These are phyloP conservation scores for Talaromyces liani DNA, from an alignment of 495 filamentous ascomycete genomes.

Conservation along the genomic window DNA sequence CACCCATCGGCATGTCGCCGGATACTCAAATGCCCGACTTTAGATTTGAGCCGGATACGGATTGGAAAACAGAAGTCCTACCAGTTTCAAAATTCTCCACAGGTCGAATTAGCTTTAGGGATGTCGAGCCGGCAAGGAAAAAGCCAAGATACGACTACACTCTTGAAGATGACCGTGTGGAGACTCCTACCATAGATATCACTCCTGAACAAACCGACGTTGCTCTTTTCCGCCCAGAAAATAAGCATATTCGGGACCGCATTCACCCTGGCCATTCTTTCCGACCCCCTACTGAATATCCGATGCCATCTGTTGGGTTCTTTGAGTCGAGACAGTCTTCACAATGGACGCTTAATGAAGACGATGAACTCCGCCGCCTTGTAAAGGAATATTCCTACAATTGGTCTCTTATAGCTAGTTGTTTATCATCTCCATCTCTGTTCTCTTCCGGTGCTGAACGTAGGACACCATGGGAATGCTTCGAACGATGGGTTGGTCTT, in stretches of 20 bases:
- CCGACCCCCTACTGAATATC: conserved; percentile 80
- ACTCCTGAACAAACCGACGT: conserved; percentile 68
- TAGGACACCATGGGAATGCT: conserved; percentile 96
- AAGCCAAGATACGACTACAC: conserved; percentile 72
- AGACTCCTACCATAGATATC: conserved; percentile 42
- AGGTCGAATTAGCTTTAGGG: conserved; percentile 65
- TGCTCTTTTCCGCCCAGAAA: conserved; percentile 82
- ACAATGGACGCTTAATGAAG: conserved; percentile 84
- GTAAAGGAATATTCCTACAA: conserved; percentile 94
- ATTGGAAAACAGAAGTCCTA: conserved; percentile 69
- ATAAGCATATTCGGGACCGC: conserved; percentile 81
- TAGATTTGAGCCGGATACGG: conserved; percentile 56
- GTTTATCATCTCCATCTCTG: conserved; percentile 62
- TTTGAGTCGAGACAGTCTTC: conserved; percentile 80
- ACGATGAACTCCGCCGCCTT: conserved; percentile 75
- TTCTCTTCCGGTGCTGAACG: conserved; percentile 81
- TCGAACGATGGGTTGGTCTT: conserved; percentile 87
- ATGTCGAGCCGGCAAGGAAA: conserved; percentile 63
- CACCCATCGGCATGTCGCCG: conserved; percentile 53
- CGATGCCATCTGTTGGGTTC: conserved; percentile 81
- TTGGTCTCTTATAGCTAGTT: conserved; percentile 85
- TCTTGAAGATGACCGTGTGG: conserved; percentile 54
- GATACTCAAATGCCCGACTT: conserved; percentile 46
- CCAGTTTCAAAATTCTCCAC: conserved; percentile 79
- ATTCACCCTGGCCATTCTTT: conserved; percentile 91